Percentiles rank a stretch among this genome's conserved stretches.
Evolutionary conservation across 2,329 filamentous ascomycete species (phyloP).

Genomic region (Hypoxylon sp.): DNA sequence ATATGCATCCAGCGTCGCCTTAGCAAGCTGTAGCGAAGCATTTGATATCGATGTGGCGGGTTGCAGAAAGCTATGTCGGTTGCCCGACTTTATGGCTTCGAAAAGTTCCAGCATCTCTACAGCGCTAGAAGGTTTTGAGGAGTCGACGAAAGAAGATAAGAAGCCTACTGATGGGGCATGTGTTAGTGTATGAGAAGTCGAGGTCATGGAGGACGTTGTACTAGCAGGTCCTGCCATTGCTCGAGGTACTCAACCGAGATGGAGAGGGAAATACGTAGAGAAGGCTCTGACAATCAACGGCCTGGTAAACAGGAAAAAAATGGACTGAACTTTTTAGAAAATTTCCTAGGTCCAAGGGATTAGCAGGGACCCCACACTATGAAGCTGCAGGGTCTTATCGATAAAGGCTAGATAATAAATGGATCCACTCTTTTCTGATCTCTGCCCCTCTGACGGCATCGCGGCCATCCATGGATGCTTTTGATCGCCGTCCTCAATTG

Average conservation of each 20-base stretch:
- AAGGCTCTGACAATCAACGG: constrained; percentile 17
- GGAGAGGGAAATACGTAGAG: constrained; percentile 11
- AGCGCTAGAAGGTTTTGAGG: constrained; percentile 52
- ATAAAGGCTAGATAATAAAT: constrained; percentile 23
- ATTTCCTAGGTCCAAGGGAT: constrained; percentile 44
- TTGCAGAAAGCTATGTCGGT: constrained; percentile 82
- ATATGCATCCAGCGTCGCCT: constrained; percentile 83
- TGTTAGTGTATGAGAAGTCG: constrained; percentile 75
- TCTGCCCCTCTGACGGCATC: constrained; percentile 38
- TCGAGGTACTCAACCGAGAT: constrained; percentile 22
- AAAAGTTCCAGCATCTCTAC: constrained; percentile 67
- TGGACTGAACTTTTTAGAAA: constrained; percentile 24
- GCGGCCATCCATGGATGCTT: constrained; percentile 4
- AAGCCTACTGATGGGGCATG: constrained; percentile 63
- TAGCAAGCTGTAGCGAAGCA: constrained; percentile 81
- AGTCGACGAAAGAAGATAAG: constrained; percentile 56
- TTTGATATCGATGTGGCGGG: constrained; percentile 77
- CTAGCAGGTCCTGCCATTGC: constrained; percentile 59
- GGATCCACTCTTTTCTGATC: constrained; percentile 15
- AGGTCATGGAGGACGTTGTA: constrained; percentile 73
- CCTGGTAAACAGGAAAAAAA: constrained; percentile 31
- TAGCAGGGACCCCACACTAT: constrained; percentile 33
- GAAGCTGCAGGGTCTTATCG: constrained; percentile 30
- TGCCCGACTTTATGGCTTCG: constrained; percentile 69
- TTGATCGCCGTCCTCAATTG: background rate